Base-by-base conservation (phyloP, 345 rosid genomes). In the Reutealis trisperma region DNA sequence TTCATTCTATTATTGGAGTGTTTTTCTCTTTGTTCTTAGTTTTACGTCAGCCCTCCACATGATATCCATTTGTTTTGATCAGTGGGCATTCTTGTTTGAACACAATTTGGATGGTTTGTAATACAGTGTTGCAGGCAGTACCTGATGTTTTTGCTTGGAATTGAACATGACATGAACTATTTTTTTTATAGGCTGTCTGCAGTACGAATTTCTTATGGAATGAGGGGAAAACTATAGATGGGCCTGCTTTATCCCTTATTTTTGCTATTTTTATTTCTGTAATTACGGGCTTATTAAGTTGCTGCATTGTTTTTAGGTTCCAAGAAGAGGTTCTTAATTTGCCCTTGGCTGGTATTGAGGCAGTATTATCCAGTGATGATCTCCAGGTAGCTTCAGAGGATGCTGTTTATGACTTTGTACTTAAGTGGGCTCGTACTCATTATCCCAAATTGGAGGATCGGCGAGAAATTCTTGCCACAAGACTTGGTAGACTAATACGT, bases 341-440 rank as follows among this genome's bases (percentile, higher is more conserved):
- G 87, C 97, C 98, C 30, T 78, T 94, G 72, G 87, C 89, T 74
- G 97, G 95, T 68, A 77, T 94, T 25, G 93, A 88, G 89, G 92
- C 91, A n/a, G 87, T 95, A 68, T 80, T 95, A 68, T 81, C 89
- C 67, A 90, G 94, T 67, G 90, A 89, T 78, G 88, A 86, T 79
- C 88, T 95, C 45, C 86, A 83, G 71, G 83, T 92, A 54, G 82
- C 83, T 13, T 91, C 97, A 55, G 98, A 95, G 81, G 97, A 95
- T 80, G 79, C 82, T 79, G 83, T 91, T 32, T 90, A 91, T 78
- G 97, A 93, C 44, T 60, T 90, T 74, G 89, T 87, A 67, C 87
- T 91, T 77, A 87, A 82, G 82, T 93, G 98, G 99, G 85, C 88
- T n/a, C 85, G 89, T 65, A 70, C 71, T 11, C 91, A 93, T 79